Base-by-base conservation (phyloP, 1,139 yeast species). In the Taphrina flavorubra region DNA sequence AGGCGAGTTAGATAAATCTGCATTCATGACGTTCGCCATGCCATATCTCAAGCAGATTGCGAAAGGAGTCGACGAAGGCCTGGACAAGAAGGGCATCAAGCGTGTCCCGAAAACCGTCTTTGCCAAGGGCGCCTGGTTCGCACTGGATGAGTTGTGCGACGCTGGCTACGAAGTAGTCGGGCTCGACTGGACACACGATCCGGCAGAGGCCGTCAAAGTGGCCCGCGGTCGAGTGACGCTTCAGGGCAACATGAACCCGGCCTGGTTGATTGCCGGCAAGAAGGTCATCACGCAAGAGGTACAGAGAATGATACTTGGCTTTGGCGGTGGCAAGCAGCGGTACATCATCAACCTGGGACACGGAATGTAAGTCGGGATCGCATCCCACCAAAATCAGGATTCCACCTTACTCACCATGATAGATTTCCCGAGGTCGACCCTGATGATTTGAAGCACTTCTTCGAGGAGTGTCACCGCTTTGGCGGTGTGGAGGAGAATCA, bases 91-190 rank as follows among this genome's bases (percentile, higher is more conserved):
- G 70, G 96, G 94, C 1, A 79, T 89, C 68, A 95, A 90, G 72
- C 77, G 84, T 53, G 87, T 95, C 56, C 99, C 99, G 53, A 80
- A 94, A 76, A 90, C 97, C 0, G 87, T 92, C 5, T 94, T 94
- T 76, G 94, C 98, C 46, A 94, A 92, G 80, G 97, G 97, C 64
- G 96, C 99, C 0, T 94, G 98, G 98, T 94, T 92, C 76, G 97
- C 98, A 5, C 82, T 94, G 70, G 95, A 94, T 75, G 89, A 87
- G 69, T 82, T 94, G 72, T 89, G 97, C 76, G 86, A 86, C 56
- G 81, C 90, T n/a, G 96, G 95, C 8, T 95, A 91, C 79, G 87
- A 92, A 76, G 85, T 86, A 36, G 92, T 94, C 20, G 92, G 98
- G 1, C 83, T 94, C 70, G 99, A 94, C 79, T 94, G 98, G 98